Percentiles rank a stretch among this genome's conserved stretches.
phyloP scores from a whole-genome alignment of 371 early-diverging fungal species.

The Thermomucor indicae-seudaticae region DNA sequence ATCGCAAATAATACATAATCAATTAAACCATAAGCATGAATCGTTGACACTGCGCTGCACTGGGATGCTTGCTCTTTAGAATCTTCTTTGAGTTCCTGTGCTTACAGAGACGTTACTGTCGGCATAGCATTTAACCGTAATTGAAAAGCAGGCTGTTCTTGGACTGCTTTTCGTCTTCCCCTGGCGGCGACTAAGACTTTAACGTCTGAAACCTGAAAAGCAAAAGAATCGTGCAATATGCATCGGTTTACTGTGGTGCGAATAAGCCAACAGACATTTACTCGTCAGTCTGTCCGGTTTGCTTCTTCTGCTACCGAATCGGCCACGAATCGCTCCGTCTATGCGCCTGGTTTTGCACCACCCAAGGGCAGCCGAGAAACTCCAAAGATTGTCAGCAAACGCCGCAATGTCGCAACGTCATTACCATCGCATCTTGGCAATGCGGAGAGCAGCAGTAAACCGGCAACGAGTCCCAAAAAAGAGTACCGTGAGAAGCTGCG shows the following conservation, averaged over 20 bases:
- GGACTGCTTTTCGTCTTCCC: not conserved
- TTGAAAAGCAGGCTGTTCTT: no score
- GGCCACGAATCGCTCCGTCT: conserved; percentile 5
- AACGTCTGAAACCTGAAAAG: not conserved
- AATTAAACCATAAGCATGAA: no score
- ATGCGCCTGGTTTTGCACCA: conserved; percentile 38
- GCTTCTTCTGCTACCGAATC: not conserved
- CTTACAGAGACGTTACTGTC: no score
- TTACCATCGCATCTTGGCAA: conserved; percentile 32
- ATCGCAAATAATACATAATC: no score
- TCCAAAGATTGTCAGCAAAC: conserved; percentile 17
- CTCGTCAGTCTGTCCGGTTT: no score
- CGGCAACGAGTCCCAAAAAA: conserved; percentile 21
- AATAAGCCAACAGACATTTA: no score
- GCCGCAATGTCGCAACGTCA: conserved; percentile 25
- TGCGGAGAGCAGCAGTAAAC: not conserved
- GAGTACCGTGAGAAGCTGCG: conserved; percentile 33
- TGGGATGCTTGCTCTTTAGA: no score
- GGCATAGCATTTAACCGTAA: no score
- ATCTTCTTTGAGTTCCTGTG: no score
- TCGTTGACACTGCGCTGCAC: no score
- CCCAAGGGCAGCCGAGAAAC: conserved; percentile 34
- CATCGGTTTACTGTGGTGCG: conserved; percentile 1
- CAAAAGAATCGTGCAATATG: not conserved
- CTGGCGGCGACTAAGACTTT: not conserved